Evolutionary conservation across 2,329 filamentous ascomycete genomes (phyloP), one percentile per base, ranked within the genome.

Genomic region (Hymenoscyphus albidus): DNA sequence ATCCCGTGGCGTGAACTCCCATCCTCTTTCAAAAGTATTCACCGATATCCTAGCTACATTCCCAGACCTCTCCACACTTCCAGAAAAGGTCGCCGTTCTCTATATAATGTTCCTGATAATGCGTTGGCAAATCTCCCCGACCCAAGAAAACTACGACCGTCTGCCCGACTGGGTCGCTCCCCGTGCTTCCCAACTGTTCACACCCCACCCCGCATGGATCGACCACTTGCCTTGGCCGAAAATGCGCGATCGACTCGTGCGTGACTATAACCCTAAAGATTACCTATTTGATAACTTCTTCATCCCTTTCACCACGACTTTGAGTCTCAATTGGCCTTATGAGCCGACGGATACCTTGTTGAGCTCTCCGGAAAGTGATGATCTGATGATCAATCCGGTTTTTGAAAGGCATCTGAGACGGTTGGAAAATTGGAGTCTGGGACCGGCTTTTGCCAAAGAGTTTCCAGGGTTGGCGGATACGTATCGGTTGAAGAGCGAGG

Each of bases 71-170:
- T 85, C 83, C 3, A 83, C 82, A n/a, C 82, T 96, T 0, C 92
- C 93, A 0, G 92, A 96, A 77, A 89, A 91, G 71, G 86, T 96
- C 0, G 92, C 90, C 9, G 86, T 92, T 6, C 82, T 96, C 7
- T 96, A 93, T 75, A 80, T 89, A 73, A 96, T 96, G 91, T 96
- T 96, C 77, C 82, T 93, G 39, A 75, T 93, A 68, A 92, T 95
- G 88, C 85, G 89, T 54, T 97, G 93, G 91, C 88, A 92, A 74
- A 89, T 96, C 64, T 85, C 85, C 35, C 92, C 92, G 0, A 91
- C 91, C 0, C 82, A 83, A 66, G 89, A 93, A 70, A 96, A 93
- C 77, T 93, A 90, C 76, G 85, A 92, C 31, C 83, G 89, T 3
- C 78, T 97, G 12, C 92, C 93, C 0, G 81, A 86, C 4, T 96